Evolutionary conservation across 2,329 filamentous ascomycete species (phyloP).

Genomic region (Aspergillus aculeatus): DNA sequence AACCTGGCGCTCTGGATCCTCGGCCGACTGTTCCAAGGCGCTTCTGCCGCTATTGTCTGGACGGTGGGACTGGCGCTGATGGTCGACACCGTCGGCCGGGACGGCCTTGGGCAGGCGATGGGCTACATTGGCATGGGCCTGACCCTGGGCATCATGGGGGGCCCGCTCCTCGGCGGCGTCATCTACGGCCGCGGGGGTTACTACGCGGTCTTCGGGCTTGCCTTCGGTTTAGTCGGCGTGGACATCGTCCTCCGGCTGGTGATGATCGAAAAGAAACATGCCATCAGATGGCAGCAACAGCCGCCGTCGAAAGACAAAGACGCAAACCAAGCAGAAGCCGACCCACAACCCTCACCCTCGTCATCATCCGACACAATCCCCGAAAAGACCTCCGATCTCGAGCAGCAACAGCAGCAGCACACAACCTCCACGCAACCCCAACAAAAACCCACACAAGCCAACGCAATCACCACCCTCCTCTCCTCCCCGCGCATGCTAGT

Average conservation of each 20-base stretch:
- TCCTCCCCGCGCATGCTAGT: slow-evolving; percentile 58
- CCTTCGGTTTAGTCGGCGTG: slow-evolving; percentile 46
- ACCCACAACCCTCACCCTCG: neutral
- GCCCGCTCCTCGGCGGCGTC: slow-evolving; percentile 68
- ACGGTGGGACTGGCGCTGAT: slow-evolving; percentile 69
- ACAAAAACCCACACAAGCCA: neutral
- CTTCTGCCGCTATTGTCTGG: slow-evolving; percentile 71
- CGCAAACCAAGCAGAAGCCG: neutral
- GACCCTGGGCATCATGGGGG: slow-evolving; percentile 62
- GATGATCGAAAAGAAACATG: slow-evolving; percentile 59
- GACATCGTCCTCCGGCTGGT: slow-evolving; percentile 58
- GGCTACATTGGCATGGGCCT: slow-evolving; percentile 67
- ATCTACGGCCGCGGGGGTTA: slow-evolving; percentile 58
- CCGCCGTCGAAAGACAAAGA: neutral
- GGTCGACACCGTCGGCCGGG: slow-evolving; percentile 66
- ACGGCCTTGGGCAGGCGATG: slow-evolving; percentile 63
- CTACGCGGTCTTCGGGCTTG: slow-evolving; percentile 41
- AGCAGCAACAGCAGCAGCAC: neutral
- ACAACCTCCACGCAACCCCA: neutral
- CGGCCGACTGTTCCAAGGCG: slow-evolving; percentile 67
- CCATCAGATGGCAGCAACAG: slow-evolving; percentile 47
- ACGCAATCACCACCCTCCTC: slow-evolving; percentile 44
- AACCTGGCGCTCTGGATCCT: slow-evolving; percentile 61
- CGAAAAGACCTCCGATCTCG: no score
- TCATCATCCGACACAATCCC: neutral